Base-by-base conservation (phyloP, 129 eudicot species). In the Pulicaria dysenterica region DNA sequence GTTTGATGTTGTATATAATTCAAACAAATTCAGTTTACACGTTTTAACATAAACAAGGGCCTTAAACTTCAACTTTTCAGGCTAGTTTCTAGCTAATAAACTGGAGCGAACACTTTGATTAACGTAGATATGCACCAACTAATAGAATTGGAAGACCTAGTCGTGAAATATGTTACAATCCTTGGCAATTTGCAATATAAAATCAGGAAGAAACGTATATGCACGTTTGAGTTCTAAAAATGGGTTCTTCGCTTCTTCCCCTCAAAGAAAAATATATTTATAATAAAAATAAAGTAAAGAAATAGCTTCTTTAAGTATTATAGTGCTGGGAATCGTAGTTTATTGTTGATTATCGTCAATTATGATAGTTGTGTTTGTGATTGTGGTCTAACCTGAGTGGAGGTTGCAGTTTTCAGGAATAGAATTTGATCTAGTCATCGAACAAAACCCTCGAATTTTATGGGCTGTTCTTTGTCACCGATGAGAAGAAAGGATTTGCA, bases 351-450 rank as follows among this genome's bases (percentile, higher is more conserved):
- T 7, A 65, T 17, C 40, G 8, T 65, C 14, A 53, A n/a, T 48
- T 49, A 67, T 36, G 13, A 70, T n/a, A 58, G 55, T 9, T 41
- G 6, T 47, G 70, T 61, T 48, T 5, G 50, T 38, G 70, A 61
- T 58, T 72, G 54, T 12, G 45, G 7, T 11, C 36, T 50, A 74
- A 75, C 79, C 73, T 75, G 67, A 65, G 58, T 12, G 11, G 41
- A 31, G 46, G n/a, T 65, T 43, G 79, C 66, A 45, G 13, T 34
- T 31, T 65, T 65, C 48, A 55, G 38, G 13, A 24, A 40, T 45
- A 10, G 58, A 75, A 13, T 43, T 65, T 54, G 79, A 75, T 24
- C 13, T 2, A 15, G 9, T 47, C 79, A 64, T 53, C 65, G 34
- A 24, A 64, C 36, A 74, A 31, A 55, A 43, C 38, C 19, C 7